Evolutionary conservation across 192 early-diverging fungal species (phyloP), one percentile per base, ranked within the genome.

Genomic region (Coemansia sp.): DNA sequence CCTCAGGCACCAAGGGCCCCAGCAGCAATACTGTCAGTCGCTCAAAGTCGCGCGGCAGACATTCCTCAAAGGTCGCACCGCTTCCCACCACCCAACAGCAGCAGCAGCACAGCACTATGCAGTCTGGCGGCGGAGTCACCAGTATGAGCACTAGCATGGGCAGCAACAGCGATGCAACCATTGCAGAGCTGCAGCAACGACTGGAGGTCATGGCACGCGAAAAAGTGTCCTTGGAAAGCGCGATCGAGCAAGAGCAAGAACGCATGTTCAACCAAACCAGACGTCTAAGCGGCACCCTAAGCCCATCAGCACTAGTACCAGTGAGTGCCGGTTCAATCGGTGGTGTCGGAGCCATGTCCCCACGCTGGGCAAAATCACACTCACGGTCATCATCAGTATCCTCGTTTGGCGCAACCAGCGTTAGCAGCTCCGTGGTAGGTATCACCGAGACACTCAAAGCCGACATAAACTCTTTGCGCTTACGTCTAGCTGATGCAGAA

Each of bases 211-310:
- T 95, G 28, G 87, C 93, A 56, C 81, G 84, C 50, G 93, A 95
- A 64, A 95, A 94, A 69, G 81, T 92, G 51, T 84, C 91, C 34
- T 83, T 95, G 78, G 93, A 95, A 48, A 83, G 83, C 46, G 86
- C 90, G 11, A 70, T 95, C 52, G 93, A 95, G 57, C 88, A 92
- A 59, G 91, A 94, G 53, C 89, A 93, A 58, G 91, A 94, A 69
- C 89, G 88, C 45, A 85, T 94, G 50, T 91, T 95, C 41, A 95
- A 95, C 64, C 77, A 85, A 52, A 58, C 39, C 40, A 53, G 72
- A 29, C 64, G 72, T 23, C 63, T 94, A 10, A 90, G 91, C 50
- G 89, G 91, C 40, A 89, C 88, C 39, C 51, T 93, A 27, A 89
- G 92, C 53, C 58, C 67, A 8, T 38, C 57, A 26, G 44, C 56